Base-by-base conservation (phyloP, 2,329 filamentous ascomycete genomes). In the Trichoderma atroviride region DNA sequence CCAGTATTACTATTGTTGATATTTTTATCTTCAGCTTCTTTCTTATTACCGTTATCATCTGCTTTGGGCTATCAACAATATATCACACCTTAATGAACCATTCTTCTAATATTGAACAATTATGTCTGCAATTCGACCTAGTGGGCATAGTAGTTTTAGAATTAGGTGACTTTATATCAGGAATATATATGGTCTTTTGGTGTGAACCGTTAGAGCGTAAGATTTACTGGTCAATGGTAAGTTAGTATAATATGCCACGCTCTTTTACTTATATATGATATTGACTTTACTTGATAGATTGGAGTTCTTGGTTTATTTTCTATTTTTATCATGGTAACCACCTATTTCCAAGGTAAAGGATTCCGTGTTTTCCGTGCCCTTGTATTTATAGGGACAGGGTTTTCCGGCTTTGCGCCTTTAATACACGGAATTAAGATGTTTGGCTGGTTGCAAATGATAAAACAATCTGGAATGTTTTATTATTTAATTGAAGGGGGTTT, bases 141-240 rank as follows among this genome's bases (percentile, higher is more conserved):
- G 62, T 65, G 13, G 62, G 62, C 6, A 65, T 65, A 31, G 62
- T 65, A 16, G 19, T 65, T 24, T 35, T 65, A 16, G 47, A 35
- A 31, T 13, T 65, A 6, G 62, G 62, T 7, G 52, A 57, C 35
- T 57, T 65, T 57, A 35, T 65, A 33, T 65, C 62, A 5, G 62
- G 52, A 33, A 65, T 65, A 24, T 65, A 65, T 35, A 65, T 65
- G 62, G 62, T 65, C 27, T 65, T 65, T 5, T 65, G 62, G 62
- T 65, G 62, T 47, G 62, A 65, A 10, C 62, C 62, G 33, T 27
- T 35, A 24, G 24, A 65, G 19, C 62, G 62, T 27, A 65, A 65
- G 27, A 57, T 65, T 5, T 65, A 65, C 62, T 65, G 62, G 62
- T 65, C 52, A 9, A 65, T 65, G 62, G 62, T 65, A 24, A 57